Base-by-base conservation (phyloP, 495 filamentous ascomycete genomes). In the Daldinia concentrica region DNA sequence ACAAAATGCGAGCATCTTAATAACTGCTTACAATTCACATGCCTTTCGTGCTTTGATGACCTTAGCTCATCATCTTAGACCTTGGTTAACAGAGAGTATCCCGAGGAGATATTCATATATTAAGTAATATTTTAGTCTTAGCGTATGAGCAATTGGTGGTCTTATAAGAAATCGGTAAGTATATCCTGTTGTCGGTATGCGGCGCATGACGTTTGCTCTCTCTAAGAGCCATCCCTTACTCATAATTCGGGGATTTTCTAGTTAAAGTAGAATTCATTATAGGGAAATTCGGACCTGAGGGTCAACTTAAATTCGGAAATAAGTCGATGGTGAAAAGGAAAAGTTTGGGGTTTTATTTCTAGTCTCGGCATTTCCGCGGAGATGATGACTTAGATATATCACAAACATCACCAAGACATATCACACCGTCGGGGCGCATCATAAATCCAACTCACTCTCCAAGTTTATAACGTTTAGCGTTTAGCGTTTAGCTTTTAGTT, bases 351-450 rank as follows among this genome's bases (percentile, higher is more conserved):
- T 22, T 37, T 24, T 11, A 15, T 58, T 34, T 39, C 27, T 29
- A 30, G 12, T 6, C 50, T 54, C 26, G 26, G 50, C 15, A 54
- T 30, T 30, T 54, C 50, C 50, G 50, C 50, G 50, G 50, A 54
- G 26, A 30, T 29, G 19, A 24, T 48, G 12, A 24, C 9, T 48
- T 48, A 24, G 5, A 41, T 41, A 41, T 41, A 41, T 41, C 15
- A 41, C 37, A 41, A 41, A 41, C 6, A 41, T 15, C 15, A n/a
- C 15, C 15, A 1, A 41, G 15, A n/a, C 15, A 41, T 1, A n/a
- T n/a, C 37, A n/a, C 37, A n/a, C 6, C 37, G 24, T 11, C 19
- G 15, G 8, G 22, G 22, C 22, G 22, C 17, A 43, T 17, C 39
- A 43, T 34, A 34, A 34, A 34, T 19, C 22, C 24, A 52, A 26